Base-by-base conservation (phyloP, 495 filamentous ascomycete genomes). In the Baudoinia panamericana region DNA sequence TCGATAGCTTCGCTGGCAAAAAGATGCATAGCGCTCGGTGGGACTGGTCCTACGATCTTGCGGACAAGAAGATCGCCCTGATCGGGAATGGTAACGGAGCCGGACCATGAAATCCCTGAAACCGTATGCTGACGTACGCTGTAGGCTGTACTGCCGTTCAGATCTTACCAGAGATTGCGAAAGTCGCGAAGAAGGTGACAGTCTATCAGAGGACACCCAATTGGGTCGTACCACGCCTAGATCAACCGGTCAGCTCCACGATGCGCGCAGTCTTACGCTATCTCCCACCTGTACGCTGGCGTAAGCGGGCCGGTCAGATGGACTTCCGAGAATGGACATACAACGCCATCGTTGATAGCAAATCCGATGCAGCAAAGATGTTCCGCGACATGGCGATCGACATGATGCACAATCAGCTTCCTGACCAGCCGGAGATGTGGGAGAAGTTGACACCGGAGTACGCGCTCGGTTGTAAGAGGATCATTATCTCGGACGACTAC, bases 121-220 rank as follows among this genome's bases (percentile, higher is more conserved):
- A 15, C 11, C 26, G 16, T 17, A 10, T 43, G 19, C 28, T 37
- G 36, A 36, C 29, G 3, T 22, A 3, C 20, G 10, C n/a, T 13
- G 9, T 63, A 64, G 76, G 79, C 17, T 76, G 78, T 15, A 81
- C 76, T 13, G 72, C 71, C 8, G 76, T 72, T n/a, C 80, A 84
- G 52, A 80, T 84, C 46, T 65, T 79, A 17, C 76, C 80, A 11
- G 70, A 69, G 30, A 61, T 82, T 20, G 71, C 72, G 32, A 71
- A 70, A 34, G 44, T 68, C 5, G 66, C 69, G 30, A 55, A 67
- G n/a, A 56, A 66, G 9, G 56, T 81, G 4, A 74, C 70, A 0
- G 69, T 80, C 31, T 84, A 76, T 53, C 75, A 82, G 43, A 67
- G 79, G 9, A 76, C 72, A 1, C 75, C 77, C 3, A 80, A 79